phyloP scores from a whole-genome alignment of 2,329 filamentous ascomycete species.

The Aspergillus puulaauensis region DNA sequence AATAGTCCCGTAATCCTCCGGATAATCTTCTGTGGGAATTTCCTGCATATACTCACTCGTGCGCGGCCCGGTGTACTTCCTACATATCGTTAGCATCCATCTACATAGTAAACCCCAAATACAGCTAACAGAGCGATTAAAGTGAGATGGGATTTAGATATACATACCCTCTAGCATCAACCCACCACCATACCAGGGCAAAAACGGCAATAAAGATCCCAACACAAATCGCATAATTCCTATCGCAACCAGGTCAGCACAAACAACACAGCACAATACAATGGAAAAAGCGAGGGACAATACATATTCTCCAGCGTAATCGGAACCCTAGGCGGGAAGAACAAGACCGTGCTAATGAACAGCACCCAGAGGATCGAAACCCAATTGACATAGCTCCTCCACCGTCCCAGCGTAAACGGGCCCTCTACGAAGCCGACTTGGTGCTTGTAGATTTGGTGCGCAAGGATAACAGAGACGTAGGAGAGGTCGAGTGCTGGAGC shows the following conservation, averaged over 20 bases:
- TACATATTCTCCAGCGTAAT: slow-evolving; percentile 52
- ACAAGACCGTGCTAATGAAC: slow-evolving; percentile 63
- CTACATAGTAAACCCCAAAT: neutral
- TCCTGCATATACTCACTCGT: slow-evolving; percentile 52
- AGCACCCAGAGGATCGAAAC: slow-evolving; percentile 61
- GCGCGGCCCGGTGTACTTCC: slow-evolving; percentile 59
- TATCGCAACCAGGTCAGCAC: slow-evolving; percentile 13
- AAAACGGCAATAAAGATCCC: slow-evolving; percentile 50
- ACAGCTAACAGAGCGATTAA: slow-evolving; percentile 14
- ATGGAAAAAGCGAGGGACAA: neutral
- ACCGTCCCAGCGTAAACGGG: slow-evolving; percentile 57
- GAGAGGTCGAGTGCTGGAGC: slow-evolving; percentile 54
- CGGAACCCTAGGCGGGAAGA: slow-evolving; percentile 51
- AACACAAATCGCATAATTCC: slow-evolving; percentile 52
- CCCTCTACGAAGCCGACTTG: slow-evolving; percentile 56
- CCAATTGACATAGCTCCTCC: slow-evolving; percentile 56
- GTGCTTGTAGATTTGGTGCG: slow-evolving; percentile 55
- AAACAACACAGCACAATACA: neutral
- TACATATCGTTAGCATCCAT: slow-evolving; percentile 21
- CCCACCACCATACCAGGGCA: slow-evolving; percentile 51
- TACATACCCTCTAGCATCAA: slow-evolving; percentile 39
- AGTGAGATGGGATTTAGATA: slow-evolving; percentile 7
- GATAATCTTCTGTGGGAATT: slow-evolving; percentile 33
- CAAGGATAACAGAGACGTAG: slow-evolving; percentile 62
- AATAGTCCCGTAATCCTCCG: slow-evolving; percentile 18